These are phyloP conservation scores for Globisporangium solare DNA, from an alignment of 352 stramenopile genomes.

Conservation along the genomic window DNA sequence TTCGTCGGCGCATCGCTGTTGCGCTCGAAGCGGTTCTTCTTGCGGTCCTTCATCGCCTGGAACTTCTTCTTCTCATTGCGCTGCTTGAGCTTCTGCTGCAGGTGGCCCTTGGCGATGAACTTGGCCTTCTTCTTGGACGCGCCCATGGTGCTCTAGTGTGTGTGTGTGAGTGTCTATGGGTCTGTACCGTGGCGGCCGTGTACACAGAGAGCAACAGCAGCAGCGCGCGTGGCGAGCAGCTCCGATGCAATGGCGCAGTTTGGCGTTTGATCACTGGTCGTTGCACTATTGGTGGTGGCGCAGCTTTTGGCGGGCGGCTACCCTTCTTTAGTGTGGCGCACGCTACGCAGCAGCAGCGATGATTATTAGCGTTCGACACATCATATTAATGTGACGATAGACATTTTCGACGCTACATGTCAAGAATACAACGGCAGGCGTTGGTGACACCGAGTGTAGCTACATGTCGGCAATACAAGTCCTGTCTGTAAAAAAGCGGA, in stretches of 20 bases:
- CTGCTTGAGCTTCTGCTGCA: conserved; percentile 79
- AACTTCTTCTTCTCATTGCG: conserved; percentile 83
- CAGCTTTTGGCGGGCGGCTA: not conserved
- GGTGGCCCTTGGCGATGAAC: conserved; percentile 81
- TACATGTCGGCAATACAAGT: not conserved
- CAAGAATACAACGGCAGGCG: too few relatives aligned
- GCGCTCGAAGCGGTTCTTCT: conserved; percentile 60
- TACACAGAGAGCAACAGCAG: not conserved
- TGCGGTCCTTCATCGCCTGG: conserved; percentile 74
- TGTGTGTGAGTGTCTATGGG: not conserved
- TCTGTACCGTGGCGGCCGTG: not conserved
- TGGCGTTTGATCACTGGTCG: conserved; percentile 14
- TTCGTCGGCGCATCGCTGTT: conserved; percentile 58
- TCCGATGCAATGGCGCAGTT: conserved; percentile 9
- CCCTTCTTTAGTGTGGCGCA: not conserved
- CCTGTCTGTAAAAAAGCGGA: not conserved
- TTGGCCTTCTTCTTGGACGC: conserved; percentile 85
- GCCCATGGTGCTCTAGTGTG: conserved; percentile 30
- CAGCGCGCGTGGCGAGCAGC: not conserved
- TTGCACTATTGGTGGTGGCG: conserved; percentile 2
- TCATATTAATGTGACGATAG: not conserved
- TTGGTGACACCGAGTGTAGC: too few relatives aligned
- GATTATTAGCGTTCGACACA: not conserved
- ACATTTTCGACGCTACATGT: too few relatives aligned
- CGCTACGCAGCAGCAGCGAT: not conserved